A percentile compares a stretch with the other conserved stretches of the same genome.
Conservation (phyloP, 2,329 filamentous ascomycete genomes). For the Lachnellula suecica region DNA sequence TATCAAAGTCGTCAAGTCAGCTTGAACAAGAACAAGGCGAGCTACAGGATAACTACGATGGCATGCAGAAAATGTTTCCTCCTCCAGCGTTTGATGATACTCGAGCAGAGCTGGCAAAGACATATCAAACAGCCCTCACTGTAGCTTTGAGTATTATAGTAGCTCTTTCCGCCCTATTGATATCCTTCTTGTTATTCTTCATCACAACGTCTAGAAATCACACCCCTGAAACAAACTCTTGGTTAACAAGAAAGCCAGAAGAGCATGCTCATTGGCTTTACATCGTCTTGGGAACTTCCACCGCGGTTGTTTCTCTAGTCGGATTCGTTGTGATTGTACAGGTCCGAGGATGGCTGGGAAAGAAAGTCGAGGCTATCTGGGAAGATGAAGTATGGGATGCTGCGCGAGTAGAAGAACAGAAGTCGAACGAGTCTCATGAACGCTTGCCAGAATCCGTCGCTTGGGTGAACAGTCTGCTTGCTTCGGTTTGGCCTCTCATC, state of each 20-base stretch:
- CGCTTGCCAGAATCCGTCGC: slow-evolving; percentile 49
- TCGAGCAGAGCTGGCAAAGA: slow-evolving; percentile 41
- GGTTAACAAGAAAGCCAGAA: not conserved
- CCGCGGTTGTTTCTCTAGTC: slow-evolving; percentile 7
- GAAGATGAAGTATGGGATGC: slow-evolving; percentile 71
- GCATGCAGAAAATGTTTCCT: slow-evolving; percentile 51
- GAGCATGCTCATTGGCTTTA: slow-evolving; percentile 5
- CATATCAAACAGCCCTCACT: slow-evolving; percentile 40
- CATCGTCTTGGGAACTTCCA: slow-evolving; percentile 5
- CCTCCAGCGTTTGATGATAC: slow-evolving; percentile 48
- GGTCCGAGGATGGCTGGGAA: slow-evolving; percentile 59
- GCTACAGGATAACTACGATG: slow-evolving; percentile 40
- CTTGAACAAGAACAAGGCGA: slow-evolving; percentile 43
- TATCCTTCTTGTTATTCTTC: slow-evolving; percentile 14
- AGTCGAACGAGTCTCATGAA: slow-evolving; percentile 32
- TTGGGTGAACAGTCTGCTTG: slow-evolving; percentile 70
- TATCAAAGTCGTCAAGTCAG: slow-evolving; percentile 41
- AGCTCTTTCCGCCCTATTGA: slow-evolving; percentile 14
- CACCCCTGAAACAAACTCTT: not conserved
- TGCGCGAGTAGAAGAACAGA: slow-evolving; percentile 49
- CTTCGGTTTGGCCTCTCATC: slow-evolving; percentile 70
- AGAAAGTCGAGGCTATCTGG: slow-evolving; percentile 61
- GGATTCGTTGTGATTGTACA: slow-evolving; percentile 40
- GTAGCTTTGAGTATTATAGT: slow-evolving; percentile 23
- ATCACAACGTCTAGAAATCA: slow-evolving; percentile 3